Base-by-base conservation (phyloP, 129 eudicot species). In the Ambrosia trifida region DNA sequence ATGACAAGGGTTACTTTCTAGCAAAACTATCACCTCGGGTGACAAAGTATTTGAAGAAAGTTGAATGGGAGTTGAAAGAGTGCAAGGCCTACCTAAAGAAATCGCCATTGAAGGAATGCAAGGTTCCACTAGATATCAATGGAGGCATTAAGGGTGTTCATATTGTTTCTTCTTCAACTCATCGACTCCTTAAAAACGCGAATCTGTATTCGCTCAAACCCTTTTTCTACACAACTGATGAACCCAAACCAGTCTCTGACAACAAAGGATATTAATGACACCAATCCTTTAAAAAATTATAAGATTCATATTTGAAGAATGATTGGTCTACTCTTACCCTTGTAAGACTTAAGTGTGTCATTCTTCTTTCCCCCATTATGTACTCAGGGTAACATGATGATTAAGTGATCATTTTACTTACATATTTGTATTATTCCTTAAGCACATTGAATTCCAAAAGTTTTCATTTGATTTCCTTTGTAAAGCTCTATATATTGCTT, bases 1-100 rank as follows among this genome's bases (percentile, higher is more conserved):
- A 86, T 47, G 76, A 31, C 59, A 83, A 83, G 61, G 92, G 88
- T 41, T 86, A 86, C 80, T 86, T 86, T 76, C 58, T 80, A 4
- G 74, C 85, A 0, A 84, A 75, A 68, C 32, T 86, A 14, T 72
- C 82, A n/a, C 81, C 81, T 11, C 54, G 52, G 2, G 33, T 52
- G 2, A 31, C 74, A 17, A 70, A 14, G 54, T 75, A 66, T 9
- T 16, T 69, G 11, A 76, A 68, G 52, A 40, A 70, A 12, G 66
- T 58, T 8, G 71, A 69, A 59, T 73, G 78, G 82, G 86, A 76
- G 50, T 67, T 83, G 20, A 62, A 65, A 12, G 84, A 81, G 32
- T 86, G 88, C 72, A 86, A 76, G 70, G 88, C 79, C 2, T 86
- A 68, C 57, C 80, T 86, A 2, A 84, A 83, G 66, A 79, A 76